Evolutionary conservation across 225 moss, liverwort and hornwort species (phyloP).

Genomic region (Marchantia polymorpha): DNA sequence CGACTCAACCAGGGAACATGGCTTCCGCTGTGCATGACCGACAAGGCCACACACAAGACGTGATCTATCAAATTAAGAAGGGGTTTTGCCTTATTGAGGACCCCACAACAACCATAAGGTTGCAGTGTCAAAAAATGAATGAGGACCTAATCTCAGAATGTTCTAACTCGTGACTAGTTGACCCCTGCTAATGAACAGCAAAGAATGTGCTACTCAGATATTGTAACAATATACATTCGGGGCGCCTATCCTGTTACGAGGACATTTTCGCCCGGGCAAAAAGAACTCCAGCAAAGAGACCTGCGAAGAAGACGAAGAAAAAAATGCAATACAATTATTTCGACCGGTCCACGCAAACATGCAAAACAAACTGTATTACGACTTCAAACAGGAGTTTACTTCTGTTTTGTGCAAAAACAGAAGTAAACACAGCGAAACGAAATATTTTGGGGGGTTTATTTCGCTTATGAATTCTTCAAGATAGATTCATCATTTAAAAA

Average conservation of each 20-base stretch:
- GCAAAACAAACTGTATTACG: too few species aligned
- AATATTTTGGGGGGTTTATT: too few species aligned
- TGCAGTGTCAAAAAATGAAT: slow-evolving; percentile 18
- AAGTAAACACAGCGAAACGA: too few species aligned
- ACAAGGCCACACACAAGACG: slow-evolving; percentile 30
- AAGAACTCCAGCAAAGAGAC: slow-evolving; percentile 90
- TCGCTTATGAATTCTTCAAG: too few species aligned
- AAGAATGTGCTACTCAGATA: slow-evolving; percentile 25
- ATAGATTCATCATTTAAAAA: not conserved
- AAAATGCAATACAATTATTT: too few species aligned
- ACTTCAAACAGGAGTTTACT: too few species aligned
- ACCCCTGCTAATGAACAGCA: slow-evolving; percentile 30
- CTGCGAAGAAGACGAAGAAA: slow-evolving; percentile 28
- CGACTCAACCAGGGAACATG: slow-evolving; percentile 25
- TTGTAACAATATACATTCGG: slow-evolving; percentile 30
- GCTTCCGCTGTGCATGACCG: slow-evolving; percentile 36
- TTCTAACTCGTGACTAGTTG: slow-evolving; percentile 1
- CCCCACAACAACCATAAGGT: slow-evolving; percentile 19
- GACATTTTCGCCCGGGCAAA: slow-evolving; percentile 93
- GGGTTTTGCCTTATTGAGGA: slow-evolving; percentile 29
- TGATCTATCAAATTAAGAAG: slow-evolving; percentile 21
- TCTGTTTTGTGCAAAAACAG: too few species aligned
- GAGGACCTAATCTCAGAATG: slow-evolving; percentile 19
- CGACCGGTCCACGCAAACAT: too few species aligned
- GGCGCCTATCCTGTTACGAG: slow-evolving; percentile 24